Conservation (phyloP, 441 rosid species). For the Populus tomentosa region DNA sequence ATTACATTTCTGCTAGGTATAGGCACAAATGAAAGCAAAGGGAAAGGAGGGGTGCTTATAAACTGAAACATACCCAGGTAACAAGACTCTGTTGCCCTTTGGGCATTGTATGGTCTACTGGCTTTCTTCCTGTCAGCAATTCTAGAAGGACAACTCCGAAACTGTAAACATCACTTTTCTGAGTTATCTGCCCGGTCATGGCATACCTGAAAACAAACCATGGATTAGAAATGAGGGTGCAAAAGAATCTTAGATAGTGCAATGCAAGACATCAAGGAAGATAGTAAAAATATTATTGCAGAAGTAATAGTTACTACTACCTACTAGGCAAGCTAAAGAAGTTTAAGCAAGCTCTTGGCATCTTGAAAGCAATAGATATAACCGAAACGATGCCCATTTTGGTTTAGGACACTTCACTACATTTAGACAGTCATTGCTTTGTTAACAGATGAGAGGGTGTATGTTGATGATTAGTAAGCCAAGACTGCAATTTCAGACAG, state of each 20-base stretch:
- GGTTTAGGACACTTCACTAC: no score
- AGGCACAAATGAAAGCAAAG: background rate
- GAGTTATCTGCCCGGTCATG: conserved; percentile 94
- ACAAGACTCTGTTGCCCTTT: conserved; percentile 97
- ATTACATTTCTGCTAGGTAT: background rate
- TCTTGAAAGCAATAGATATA: no score
- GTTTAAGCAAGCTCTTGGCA: no score
- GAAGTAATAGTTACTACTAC: background rate
- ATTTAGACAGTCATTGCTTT: no score
- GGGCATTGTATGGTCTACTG: conserved; percentile 96
- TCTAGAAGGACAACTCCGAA: no score
- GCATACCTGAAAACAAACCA: conserved; percentile 57
- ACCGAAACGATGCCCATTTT: no score
- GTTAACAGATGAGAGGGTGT: no score
- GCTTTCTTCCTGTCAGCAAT: conserved; percentile 79
- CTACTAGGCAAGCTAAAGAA: no score
- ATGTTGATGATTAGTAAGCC: no score
- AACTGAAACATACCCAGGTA: conserved; percentile 66
- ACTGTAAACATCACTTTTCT: conserved; percentile 64
- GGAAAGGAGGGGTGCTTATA: background rate
- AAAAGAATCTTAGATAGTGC: background rate
- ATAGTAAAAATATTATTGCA: background rate
- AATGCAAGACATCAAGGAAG: background rate
- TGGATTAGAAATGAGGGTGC: background rate
- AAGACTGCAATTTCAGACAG: no score